A percentile compares a stretch with the other conserved stretches of the same genome.
Evolutionary conservation across 495 filamentous ascomycete genomes (phyloP).

Genomic region (Aspergillus bertholletiae): DNA sequence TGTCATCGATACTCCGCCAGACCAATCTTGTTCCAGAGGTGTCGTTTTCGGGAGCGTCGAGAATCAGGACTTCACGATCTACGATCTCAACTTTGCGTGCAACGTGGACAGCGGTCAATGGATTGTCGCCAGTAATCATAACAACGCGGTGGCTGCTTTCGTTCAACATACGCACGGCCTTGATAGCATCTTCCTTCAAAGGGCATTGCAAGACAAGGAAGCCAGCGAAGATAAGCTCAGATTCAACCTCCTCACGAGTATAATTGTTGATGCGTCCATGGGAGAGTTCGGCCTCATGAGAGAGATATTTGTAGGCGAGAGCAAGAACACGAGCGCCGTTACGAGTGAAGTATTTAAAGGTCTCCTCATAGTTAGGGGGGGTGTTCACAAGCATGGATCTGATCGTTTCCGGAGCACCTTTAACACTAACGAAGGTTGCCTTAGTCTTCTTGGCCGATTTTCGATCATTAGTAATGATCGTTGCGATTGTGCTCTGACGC

Average conservation of each 20-base stretch:
- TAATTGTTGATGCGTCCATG: constrained; percentile 85
- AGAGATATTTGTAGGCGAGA: constrained; percentile 88
- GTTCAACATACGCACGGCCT: constrained; percentile 93
- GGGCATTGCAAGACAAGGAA: constrained; percentile 95
- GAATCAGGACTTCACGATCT: constrained; percentile 88
- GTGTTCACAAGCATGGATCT: constrained; percentile 81
- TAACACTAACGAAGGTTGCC: constrained; percentile 88
- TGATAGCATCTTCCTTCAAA: constrained; percentile 93
- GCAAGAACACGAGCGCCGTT: constrained; percentile 92
- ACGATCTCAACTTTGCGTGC: constrained; percentile 96
- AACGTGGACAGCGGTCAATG: constrained; percentile 93
- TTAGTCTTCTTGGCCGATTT: constrained; percentile 67
- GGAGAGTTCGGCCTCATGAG: constrained; percentile 73
- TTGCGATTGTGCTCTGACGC: constrained; percentile 90
- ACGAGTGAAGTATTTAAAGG: constrained; percentile 95
- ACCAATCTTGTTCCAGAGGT: constrained; percentile 76
- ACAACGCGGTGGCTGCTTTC: constrained; percentile 97
- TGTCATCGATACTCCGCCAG: constrained; percentile 95
- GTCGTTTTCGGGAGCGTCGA: constrained; percentile 92
- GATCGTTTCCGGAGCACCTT: constrained; percentile 96
- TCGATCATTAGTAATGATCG: constrained; percentile 63
- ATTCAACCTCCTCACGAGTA: constrained; percentile 88
- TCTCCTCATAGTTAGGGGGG: constrained; percentile 92
- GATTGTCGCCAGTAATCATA: constrained; percentile 99
- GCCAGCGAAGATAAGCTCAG: constrained; percentile 80